Base-by-base conservation (phyloP, 176 grass and related monocot genomes). In the sorghum (Sorghum bicolor) region DNA sequence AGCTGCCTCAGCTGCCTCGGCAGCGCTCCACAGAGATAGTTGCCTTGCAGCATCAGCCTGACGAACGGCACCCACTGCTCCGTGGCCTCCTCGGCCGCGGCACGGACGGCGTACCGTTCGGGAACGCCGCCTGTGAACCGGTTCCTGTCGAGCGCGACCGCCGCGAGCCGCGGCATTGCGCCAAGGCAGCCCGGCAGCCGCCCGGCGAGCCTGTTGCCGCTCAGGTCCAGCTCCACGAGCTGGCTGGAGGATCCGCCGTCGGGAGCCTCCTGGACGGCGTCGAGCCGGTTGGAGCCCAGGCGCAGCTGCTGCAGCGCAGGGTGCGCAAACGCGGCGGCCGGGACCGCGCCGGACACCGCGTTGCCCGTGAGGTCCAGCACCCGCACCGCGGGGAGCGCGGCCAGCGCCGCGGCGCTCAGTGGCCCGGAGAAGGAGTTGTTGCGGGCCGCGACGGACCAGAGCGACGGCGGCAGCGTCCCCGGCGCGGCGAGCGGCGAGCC, bases 361-460 rank as follows among this genome's bases (percentile, higher is more conserved):
- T 92, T 92, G n/a, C 60, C 30, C 2, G 80, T 86, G 43, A 92
- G 87, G 72, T 92, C 90, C 53, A 92, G 80, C 84, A 92, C 87
- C 34, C 60, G 70, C 31, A 92, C 14, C 2, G 55, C 16, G 0
- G 80, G 70, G 17, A 92, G 84, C 1, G 75, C 80, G 5, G 19
- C 29, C 3, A 92, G 19, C 0, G 87, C 77, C 28, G 79, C 84
- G 2, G 43, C 69, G 0, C 0, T 24, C 16, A 89, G 1, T 6
- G 80, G 3, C 16, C 90, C 90, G 10, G 75, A 58, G 70, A 92
- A 36, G 3, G 76, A 55, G 76, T 89, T 92, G 80, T 75, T 66
- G 10, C 84, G 75, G 2, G 77, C 83, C 43, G 75, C 84, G n/a
- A 89, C 1, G 22, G 69, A 69, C 12, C 83, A 2, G 39, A 92